Percentiles rank a stretch among this genome's conserved stretches.
Evolutionary conservation across 1,284 basidiomycete genomes (phyloP).

Genomic region (Tylopilus orsonianus): DNA sequence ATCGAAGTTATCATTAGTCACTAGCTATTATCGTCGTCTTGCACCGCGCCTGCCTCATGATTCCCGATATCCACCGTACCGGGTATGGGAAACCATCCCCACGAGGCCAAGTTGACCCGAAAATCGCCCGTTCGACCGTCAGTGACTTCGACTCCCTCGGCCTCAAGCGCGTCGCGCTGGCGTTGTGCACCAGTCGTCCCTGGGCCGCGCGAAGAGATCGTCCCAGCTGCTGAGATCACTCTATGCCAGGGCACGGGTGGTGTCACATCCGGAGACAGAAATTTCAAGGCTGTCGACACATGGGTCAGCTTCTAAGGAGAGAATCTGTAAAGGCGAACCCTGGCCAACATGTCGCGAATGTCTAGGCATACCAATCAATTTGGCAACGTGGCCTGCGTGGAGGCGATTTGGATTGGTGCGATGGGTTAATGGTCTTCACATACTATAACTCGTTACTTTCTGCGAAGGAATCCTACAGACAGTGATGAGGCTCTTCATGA

Average conservation of each 20-base stretch:
- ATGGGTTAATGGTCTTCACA: slow-evolving; percentile 11
- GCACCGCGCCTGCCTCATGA: background rate
- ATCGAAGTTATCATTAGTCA: background rate
- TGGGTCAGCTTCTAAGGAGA: background rate
- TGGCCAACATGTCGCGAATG: slow-evolving; percentile 86
- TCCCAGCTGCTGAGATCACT: slow-evolving; percentile 63
- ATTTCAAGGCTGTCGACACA: slow-evolving; percentile 60
- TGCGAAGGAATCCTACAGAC: slow-evolving; percentile 49
- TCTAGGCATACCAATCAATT: slow-evolving; percentile 78
- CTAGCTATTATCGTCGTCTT: background rate
- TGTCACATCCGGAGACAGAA: slow-evolving; percentile 53
- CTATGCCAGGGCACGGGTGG: slow-evolving; percentile 77
- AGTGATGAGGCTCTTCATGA: slow-evolving; percentile 3
- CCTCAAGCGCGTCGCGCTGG: slow-evolving; percentile 57
- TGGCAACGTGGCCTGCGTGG: slow-evolving; percentile 73
- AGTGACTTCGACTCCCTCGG: slow-evolving; percentile 59
- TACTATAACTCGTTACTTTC: slow-evolving; percentile 71
- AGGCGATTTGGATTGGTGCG: background rate
- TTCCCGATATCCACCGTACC: slow-evolving; percentile 28
- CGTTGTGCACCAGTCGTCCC: slow-evolving; percentile 60
- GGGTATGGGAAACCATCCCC: slow-evolving; percentile 61
- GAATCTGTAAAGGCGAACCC: slow-evolving; percentile 46
- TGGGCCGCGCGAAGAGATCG: slow-evolving; percentile 81
- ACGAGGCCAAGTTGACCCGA: slow-evolving; percentile 47
- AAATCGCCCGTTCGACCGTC: slow-evolving; percentile 45